Percentiles rank a stretch among this genome's conserved stretches.
These are phyloP conservation scores for Erodium moschatum DNA, from an alignment of 441 rosid species.

Conservation along the genomic window DNA sequence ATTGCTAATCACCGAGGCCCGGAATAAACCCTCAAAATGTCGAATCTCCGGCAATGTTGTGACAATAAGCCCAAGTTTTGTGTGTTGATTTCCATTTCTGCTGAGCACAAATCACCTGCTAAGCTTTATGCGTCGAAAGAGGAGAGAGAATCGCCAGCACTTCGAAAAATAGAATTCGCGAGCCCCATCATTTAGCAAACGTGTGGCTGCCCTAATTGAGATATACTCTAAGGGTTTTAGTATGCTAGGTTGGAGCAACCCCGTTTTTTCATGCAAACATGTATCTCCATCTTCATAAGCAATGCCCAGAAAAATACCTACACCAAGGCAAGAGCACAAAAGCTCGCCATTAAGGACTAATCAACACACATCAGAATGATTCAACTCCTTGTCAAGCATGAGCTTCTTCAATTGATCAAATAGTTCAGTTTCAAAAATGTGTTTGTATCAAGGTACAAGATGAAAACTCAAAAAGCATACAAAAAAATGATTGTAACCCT, in stretches of 20 bases:
- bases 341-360: neutral
- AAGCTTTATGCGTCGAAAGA: no score
- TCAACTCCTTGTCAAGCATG: no score
- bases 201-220: no score
- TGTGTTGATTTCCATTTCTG: no score
- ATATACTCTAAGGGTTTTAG: constrained; percentile 26
- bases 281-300: constrained; percentile 29
- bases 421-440: constrained; percentile 14
- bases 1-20: no score
- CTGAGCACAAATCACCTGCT: no score
- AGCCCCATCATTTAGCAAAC: no score
- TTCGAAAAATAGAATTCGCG: no score
- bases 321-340: neutral
- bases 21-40: no score
- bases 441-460: constrained; percentile 32
- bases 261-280: constrained; percentile 48
- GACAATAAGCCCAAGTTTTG: no score
- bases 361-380: neutral
- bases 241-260: constrained; percentile 27
- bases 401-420: neutral
- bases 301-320: neutral
- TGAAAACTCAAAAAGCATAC: constrained; percentile 37
- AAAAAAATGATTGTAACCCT: constrained; percentile 14
- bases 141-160: no score
- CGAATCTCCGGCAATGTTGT: no score